A percentile compares a stretch with the other conserved stretches of the same genome.
Conservation (phyloP, 306 rosid genomes). For the Hippophae tibetana region DNA sequence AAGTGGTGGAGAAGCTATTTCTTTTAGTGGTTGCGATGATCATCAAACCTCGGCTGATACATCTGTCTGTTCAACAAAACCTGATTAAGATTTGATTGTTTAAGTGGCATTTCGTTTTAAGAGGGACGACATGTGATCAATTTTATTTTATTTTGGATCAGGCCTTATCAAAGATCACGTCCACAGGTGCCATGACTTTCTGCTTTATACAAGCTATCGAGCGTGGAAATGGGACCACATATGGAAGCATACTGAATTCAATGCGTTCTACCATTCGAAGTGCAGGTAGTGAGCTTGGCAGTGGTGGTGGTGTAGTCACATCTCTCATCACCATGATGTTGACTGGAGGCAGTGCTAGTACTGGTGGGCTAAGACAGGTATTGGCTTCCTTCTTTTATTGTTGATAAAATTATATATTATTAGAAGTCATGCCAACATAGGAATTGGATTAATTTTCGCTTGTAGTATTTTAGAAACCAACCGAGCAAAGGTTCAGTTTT, state of each 20-base stretch:
- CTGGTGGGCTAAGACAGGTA: constrained; percentile 34
- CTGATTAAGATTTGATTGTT: not conserved
- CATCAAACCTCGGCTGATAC: constrained; percentile 96
- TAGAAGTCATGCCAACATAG: not conserved
- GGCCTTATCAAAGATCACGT: constrained; percentile 88
- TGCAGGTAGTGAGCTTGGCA: constrained; percentile 32
- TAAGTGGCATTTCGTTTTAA: not conserved
- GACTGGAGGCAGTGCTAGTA: constrained; percentile 21
- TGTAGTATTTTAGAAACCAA: no score
- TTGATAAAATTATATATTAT: not conserved
- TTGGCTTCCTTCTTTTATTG: not conserved
- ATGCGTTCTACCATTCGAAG: constrained; percentile 71
- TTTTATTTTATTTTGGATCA: constrained; percentile 20
- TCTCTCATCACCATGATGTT: constrained; percentile 30
- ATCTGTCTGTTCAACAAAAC: constrained; percentile 50
- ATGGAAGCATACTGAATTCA: constrained; percentile 72
- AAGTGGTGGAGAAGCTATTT: constrained; percentile 84
- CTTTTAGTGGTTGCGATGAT: constrained; percentile 90
- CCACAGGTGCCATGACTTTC: constrained; percentile 97
- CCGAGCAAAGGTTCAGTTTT: not conserved
- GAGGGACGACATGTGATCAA: constrained; percentile 7
- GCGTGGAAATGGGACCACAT: constrained; percentile 68
- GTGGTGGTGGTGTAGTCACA: constrained; percentile 15
- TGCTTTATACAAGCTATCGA: constrained; percentile 94
- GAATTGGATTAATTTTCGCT: not conserved